phyloP scores from a whole-genome alignment of 2,329 filamentous ascomycete genomes.

The Metarhizium robertsii region DNA sequence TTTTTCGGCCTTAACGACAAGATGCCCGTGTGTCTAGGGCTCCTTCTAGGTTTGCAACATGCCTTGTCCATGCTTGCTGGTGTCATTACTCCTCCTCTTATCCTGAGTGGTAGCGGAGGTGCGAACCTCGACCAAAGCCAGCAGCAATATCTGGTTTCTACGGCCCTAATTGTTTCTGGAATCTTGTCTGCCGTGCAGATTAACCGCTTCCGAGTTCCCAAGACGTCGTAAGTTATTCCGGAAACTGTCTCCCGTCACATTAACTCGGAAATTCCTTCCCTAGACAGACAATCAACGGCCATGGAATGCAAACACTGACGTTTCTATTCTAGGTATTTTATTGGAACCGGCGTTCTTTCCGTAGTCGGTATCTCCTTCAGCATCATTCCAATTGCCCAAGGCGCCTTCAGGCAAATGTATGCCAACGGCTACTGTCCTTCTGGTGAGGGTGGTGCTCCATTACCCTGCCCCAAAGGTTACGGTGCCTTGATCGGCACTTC shows the following conservation, averaged over 20 bases:
- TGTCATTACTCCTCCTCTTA: slow-evolving; percentile 70
- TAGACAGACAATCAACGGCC: neutral
- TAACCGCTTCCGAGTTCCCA: slow-evolving; percentile 62
- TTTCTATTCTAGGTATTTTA: slow-evolving; percentile 46
- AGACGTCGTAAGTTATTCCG: slow-evolving; percentile 40
- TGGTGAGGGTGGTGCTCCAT: slow-evolving; percentile 50
- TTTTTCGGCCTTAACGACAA: slow-evolving; percentile 78
- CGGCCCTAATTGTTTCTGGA: slow-evolving; percentile 69
- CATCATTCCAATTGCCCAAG: slow-evolving; percentile 37
- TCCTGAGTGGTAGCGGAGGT: slow-evolving; percentile 51
- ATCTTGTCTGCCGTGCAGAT: slow-evolving; percentile 69
- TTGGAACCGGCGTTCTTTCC: slow-evolving; percentile 72
- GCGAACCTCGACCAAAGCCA: slow-evolving; percentile 52
- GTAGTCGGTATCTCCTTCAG: slow-evolving; percentile 53
- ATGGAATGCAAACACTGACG: neutral
- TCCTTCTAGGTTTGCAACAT: slow-evolving; percentile 73
- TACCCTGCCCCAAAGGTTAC: slow-evolving; percentile 70
- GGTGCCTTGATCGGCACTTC: slow-evolving; percentile 63
- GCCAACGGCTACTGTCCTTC: slow-evolving; percentile 56
- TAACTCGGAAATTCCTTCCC: neutral
- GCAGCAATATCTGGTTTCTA: slow-evolving; percentile 71
- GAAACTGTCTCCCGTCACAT: neutral
- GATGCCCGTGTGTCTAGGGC: slow-evolving; percentile 65
- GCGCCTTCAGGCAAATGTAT: slow-evolving; percentile 71
- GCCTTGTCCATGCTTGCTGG: slow-evolving; percentile 67